Evolutionary conservation across 2,329 filamentous ascomycete species (phyloP), one percentile per base, ranked within the genome.

Genomic region (Verticillium nonalfalfae): DNA sequence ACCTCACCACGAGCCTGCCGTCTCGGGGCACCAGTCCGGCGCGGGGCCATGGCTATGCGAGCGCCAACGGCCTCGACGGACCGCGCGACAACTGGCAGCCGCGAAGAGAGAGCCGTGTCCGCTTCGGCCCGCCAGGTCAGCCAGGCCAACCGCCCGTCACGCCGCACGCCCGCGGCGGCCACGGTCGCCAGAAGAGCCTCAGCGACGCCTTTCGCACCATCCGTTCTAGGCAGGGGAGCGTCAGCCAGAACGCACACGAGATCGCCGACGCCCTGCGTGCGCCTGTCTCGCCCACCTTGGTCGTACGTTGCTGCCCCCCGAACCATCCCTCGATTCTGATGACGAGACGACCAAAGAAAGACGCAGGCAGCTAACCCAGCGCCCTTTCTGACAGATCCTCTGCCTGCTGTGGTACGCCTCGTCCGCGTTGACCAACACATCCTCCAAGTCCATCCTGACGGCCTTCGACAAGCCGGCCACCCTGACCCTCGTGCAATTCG

Each of bases 381-480:
- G 45, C 67, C 26, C 26, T n/a, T n/a, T 26, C n/a, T 26, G 45
- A 3, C 75, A 97, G 94, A 76, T 84, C 58, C 87, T 97, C 57
- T 98, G 94, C 76, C 78, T 93, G 62, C 78, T 94, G 71, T 98
- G 95, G 95, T 99, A 98, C 79, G 85, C 90, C 73, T 96, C 93
- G 31, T 98, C 94, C 54, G 95, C 96, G 65, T 80, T 98, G 68
- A 97, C 95, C 64, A 99, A 98, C 74, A 97, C 95, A 2, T 98
- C 95, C 31, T 97, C 95, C 59, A 99, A 99, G 78, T 91, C 94
- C 18, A 99, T 99, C 71, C 82, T 98, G 64, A 97, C 92, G 67
- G 90, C 91, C 54, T 91, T 97, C 67, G 87, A 91, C 62, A 95
- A 92, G 75, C 94, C 94, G 1, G 90, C 95, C 36, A 97, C 94